A percentile compares a stretch with the other conserved stretches of the same genome.
phyloP scores from a whole-genome alignment of 441 rosid species.

The Gossypium lobatum region DNA sequence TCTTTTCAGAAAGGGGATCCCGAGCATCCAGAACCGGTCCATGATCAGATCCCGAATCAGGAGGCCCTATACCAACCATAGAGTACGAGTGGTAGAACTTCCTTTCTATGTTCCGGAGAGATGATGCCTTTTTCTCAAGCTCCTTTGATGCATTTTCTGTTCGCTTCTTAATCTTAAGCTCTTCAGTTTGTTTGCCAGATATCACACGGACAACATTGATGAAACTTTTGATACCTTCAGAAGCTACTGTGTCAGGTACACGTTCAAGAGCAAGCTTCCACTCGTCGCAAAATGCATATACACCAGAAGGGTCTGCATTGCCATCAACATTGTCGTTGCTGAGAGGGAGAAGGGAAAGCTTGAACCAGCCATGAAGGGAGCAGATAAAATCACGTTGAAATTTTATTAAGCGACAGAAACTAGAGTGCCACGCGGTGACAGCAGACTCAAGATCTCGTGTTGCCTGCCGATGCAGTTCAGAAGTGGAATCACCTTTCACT shows the following conservation, averaged over 20 bases:
- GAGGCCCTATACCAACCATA: not conserved
- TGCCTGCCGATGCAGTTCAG: slow-evolving; percentile 1
- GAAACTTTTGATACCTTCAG: not conserved
- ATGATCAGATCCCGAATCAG: not conserved
- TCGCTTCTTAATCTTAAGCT: not conserved
- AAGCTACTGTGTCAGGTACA: not conserved
- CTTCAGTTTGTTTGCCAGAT: not conserved
- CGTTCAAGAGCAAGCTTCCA: slow-evolving; percentile 3
- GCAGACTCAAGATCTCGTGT: not conserved
- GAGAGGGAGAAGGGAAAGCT: not conserved
- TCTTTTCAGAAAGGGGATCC: not conserved
- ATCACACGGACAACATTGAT: not conserved
- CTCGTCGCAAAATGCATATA: not conserved
- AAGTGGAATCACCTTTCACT: not conserved
- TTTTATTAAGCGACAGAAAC: not conserved
- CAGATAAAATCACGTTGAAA: not conserved
- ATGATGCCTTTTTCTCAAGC: not conserved
- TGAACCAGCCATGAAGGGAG: not conserved
- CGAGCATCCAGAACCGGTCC: not conserved
- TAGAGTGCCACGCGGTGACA: not conserved
- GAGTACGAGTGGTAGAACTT: slow-evolving; percentile 2
- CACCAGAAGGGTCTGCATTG: not conserved
- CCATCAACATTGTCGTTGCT: not conserved
- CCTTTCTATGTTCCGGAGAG: not conserved
- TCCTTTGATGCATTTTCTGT: not conserved